Base-by-base conservation (phyloP, 495 filamentous ascomycete species). In the Annulohypoxylon bovei region DNA sequence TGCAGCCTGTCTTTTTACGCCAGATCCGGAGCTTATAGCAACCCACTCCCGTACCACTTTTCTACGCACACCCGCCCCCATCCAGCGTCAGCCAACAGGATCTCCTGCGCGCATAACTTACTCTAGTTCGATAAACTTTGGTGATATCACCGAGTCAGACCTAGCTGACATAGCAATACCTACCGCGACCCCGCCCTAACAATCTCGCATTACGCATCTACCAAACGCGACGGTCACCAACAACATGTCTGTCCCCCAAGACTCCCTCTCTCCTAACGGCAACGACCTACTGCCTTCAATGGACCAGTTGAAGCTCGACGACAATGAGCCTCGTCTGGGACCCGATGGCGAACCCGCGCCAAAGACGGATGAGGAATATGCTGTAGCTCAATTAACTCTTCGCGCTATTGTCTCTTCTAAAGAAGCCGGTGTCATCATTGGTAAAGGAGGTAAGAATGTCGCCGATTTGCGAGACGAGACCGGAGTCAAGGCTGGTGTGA, bases 371-470 rank as follows among this genome's bases (percentile, higher is more conserved):
- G 94, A 98, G 72, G 95, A 99, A 77, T 99, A 98, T 78, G 93
- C 93, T 14, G 88, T 93, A 79, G 86, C 93, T 16, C 91, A 93
- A 79, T 84, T 99, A 73, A 99, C 95, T 59, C 88, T 99, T 44
- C 92, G 95, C 74, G 96, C 95, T 60, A 98, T 99, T 76, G 96
- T 99, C 73, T 96, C 95, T 14, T 96, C 96, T 73, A 98, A 98
- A 82, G 95, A 98, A 81, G 95, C 95, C 58, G 95, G 95, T 71
- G 92, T 98, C 62, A 98, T 99, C 79, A 99, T 99, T 76, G 95
- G 95, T 75, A 99, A 98, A 82, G 93, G 91, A 40, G 95, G 95
- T 64, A 97, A 99, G 86, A 98, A 99, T 75, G 95, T 99, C 40
- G 95, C 95, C 23, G 94, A 98, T 77, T 84, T 99, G 25, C 92